Evolutionary conservation across 2,329 filamentous ascomycete species (phyloP).

Genomic region (Fusarium sacchari): DNA sequence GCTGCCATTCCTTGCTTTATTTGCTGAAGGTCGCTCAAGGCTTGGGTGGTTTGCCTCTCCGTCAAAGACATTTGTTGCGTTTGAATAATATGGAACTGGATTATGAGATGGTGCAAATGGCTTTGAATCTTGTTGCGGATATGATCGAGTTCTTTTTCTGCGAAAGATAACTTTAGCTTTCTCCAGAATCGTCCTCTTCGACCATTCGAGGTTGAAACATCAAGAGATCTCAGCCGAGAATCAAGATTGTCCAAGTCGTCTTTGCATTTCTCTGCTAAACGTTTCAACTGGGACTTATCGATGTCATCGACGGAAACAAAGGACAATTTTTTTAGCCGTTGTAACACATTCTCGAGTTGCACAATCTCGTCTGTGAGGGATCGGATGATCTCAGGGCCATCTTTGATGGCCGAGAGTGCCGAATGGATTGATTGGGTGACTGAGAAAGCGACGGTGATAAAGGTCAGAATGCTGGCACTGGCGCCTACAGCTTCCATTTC

Average conservation of each 20-base stretch:
- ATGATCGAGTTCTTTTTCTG: background rate
- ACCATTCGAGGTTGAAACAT: background rate
- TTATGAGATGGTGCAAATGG: fast-evolving
- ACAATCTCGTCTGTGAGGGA: fast-evolving
- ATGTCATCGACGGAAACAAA: fast-evolving
- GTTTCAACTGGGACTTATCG: background rate
- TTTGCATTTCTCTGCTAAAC: background rate
- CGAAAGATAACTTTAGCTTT: background rate
- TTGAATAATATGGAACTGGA: background rate
- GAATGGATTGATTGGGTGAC: background rate
- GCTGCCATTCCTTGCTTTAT: background rate
- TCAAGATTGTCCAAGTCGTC: background rate
- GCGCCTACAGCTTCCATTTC: background rate
- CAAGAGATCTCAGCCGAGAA: fast-evolving
- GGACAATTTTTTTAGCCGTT: fast-evolving
- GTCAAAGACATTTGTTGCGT: background rate
- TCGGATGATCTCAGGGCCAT: background rate
- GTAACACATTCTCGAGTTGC: fast-evolving
- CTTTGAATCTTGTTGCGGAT: background rate
- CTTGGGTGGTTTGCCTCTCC: background rate
- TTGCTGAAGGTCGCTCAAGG: background rate
- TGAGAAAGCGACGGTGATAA: background rate
- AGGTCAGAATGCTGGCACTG: background rate
- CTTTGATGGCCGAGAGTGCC: background rate
- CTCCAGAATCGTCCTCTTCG: background rate